Conservation (phyloP, 2,329 filamentous ascomycete species). For the Pseudogymnoascus sp. region DNA sequence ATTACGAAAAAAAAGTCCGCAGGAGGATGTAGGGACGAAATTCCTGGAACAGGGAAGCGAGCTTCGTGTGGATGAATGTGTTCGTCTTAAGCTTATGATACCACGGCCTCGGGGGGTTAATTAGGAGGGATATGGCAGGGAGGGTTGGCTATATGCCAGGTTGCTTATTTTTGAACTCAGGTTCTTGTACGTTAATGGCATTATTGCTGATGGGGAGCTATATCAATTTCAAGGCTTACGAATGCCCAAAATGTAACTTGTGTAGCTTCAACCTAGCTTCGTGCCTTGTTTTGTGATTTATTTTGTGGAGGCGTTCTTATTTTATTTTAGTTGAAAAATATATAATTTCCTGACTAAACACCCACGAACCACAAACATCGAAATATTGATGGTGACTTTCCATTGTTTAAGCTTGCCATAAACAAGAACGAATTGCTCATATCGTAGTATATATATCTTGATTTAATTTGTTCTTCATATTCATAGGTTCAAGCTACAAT, state of each 20-base stretch:
- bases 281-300: neutral
- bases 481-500: neutral
- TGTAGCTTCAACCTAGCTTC: neutral
- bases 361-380: neutral
- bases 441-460: neutral
- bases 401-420: neutral
- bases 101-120: conserved; percentile 4
- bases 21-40: neutral
- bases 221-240: neutral
- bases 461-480: neutral
- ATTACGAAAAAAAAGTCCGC: neutral
- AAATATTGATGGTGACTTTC: neutral
- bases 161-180: neutral
- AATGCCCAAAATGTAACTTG: neutral
- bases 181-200: neutral
- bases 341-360: neutral
- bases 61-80: conserved; percentile 5
- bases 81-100: conserved; percentile 9
- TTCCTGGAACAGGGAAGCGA: neutral
- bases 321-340: neutral
- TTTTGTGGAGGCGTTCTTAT: neutral
- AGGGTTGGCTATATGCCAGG: neutral
- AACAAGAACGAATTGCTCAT: neutral
- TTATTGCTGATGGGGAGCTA: neutral
- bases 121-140: neutral